Conservation (phyloP, 352 stramenopile genomes). For the Aphanomyces cochlioides region DNA sequence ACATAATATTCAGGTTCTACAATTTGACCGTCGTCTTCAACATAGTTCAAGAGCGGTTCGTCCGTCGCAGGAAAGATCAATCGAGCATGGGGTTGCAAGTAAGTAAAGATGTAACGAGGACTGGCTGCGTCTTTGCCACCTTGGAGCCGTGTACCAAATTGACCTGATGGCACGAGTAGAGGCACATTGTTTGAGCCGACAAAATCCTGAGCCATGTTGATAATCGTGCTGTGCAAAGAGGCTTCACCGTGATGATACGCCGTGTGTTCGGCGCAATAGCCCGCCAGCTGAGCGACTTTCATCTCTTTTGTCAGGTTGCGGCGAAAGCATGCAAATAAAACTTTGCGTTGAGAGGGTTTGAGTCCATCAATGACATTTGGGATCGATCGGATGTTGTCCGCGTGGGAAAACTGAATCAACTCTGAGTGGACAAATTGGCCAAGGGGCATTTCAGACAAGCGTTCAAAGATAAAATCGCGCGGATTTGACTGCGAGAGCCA, state of each 20-base stretch:
- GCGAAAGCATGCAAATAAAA: slow-evolving; percentile 98
- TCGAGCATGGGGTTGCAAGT: slow-evolving; percentile 94
- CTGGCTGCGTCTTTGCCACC: slow-evolving; percentile 98
- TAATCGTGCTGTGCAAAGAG: slow-evolving; percentile 96
- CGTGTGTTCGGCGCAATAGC: slow-evolving; percentile 95
- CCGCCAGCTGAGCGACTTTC: slow-evolving; percentile 99
- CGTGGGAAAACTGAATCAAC: slow-evolving; percentile 97
- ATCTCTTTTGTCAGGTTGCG: slow-evolving; percentile 98
- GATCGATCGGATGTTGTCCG: slow-evolving; percentile 96
- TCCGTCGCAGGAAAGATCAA: slow-evolving; percentile 98
- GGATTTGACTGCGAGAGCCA: slow-evolving; percentile 92
- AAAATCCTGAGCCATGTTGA: slow-evolving; percentile 99
- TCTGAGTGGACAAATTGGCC: slow-evolving; percentile 98
- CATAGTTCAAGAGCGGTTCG: slow-evolving; percentile 94
- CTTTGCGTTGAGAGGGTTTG: slow-evolving; percentile 97
- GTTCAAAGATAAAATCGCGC: slow-evolving; percentile 92
- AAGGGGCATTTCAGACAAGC: slow-evolving; percentile 86
- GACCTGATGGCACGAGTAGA: slow-evolving; percentile 94
- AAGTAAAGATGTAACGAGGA: slow-evolving; percentile 99
- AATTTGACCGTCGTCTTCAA: slow-evolving; percentile 96
- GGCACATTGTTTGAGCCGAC: slow-evolving; percentile 99
- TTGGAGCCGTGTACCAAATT: slow-evolving; percentile 98
- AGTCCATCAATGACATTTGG: slow-evolving; percentile 96
- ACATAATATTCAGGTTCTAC: slow-evolving; percentile 99
- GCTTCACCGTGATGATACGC: slow-evolving; percentile 99